These are phyloP conservation scores for Blepharisma japonicum DNA, from an alignment of 73 alveolate genomes.

Conservation along the genomic window DNA sequence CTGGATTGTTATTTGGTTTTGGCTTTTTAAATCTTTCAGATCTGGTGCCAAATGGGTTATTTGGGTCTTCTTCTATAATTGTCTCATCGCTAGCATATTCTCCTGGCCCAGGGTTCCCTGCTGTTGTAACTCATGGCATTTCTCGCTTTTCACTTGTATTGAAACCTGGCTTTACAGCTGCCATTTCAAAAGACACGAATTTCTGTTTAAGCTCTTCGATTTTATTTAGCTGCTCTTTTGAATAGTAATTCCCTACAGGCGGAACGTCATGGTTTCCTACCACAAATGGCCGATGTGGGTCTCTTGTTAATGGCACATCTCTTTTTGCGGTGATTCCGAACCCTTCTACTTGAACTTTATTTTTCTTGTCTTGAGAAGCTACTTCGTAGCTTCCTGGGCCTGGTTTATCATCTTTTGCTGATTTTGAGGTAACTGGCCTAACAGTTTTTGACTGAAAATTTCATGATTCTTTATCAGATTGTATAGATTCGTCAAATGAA, in stretches of 20 bases:
- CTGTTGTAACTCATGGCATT: neutral
- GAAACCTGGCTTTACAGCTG: neutral
- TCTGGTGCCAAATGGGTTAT: constrained; percentile 2
- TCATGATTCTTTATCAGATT: too few relatives aligned
- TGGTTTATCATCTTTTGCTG: constrained; percentile 22
- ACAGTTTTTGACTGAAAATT: neutral
- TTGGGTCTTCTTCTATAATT: neutral
- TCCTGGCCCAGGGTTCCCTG: constrained; percentile 22
- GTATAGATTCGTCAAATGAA: neutral
- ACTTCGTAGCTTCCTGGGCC: constrained; percentile 24
- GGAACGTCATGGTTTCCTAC: constrained; percentile 12
- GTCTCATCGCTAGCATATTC: neutral
- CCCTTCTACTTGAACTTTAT: neutral
- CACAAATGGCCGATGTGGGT: constrained; percentile 14
- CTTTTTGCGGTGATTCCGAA: neutral
- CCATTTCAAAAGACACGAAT: neutral
- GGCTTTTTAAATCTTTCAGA: neutral
- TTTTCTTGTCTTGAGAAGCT: neutral
- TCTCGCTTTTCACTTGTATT: constrained; percentile 16
- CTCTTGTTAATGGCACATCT: neutral
- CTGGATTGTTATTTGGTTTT: neutral
- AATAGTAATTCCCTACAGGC: constrained; percentile 14
- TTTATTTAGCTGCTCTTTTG: neutral
- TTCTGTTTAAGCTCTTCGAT: constrained; percentile 1
- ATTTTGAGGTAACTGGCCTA: neutral